Evolutionary conservation across 352 stramenopile genomes (phyloP).

Genomic region (Globisporangium mamillatum): DNA sequence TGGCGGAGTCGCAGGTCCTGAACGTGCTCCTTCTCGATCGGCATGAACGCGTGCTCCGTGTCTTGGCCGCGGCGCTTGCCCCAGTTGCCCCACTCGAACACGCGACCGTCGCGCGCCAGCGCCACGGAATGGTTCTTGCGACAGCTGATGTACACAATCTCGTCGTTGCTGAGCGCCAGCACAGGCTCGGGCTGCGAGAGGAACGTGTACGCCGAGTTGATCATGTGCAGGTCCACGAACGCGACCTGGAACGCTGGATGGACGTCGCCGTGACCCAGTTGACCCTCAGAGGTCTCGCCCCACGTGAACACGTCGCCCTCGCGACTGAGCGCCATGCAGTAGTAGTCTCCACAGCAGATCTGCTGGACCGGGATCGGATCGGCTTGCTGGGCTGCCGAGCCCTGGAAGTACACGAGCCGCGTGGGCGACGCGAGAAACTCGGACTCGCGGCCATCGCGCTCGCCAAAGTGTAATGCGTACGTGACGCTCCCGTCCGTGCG

Average conservation of each 20-base stretch:
- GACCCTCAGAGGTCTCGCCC: constrained; percentile 71
- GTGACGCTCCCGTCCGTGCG: constrained; percentile 30
- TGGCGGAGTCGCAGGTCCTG: constrained; percentile 18
- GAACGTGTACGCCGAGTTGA: constrained; percentile 71
- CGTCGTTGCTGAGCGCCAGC: constrained; percentile 39
- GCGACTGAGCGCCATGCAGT: constrained; percentile 54
- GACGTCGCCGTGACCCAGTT: constrained; percentile 60
- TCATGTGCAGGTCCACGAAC: constrained; percentile 57
- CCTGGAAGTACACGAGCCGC: constrained; percentile 64
- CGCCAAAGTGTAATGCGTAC: constrained; percentile 53
- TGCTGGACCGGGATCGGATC: constrained; percentile 53
- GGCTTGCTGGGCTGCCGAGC: constrained; percentile 48
- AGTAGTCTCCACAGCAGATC: constrained; percentile 71
- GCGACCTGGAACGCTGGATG: constrained; percentile 56
- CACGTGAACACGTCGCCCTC: constrained; percentile 72
- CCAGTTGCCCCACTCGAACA: constrained; percentile 80
- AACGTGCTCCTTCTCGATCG: constrained; percentile 30
- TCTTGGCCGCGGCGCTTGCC: constrained; percentile 42
- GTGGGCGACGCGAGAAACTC: constrained; percentile 44
- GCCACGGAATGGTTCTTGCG: constrained; percentile 58
- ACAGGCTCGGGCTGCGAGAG: constrained; percentile 60
- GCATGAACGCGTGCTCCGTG: constrained; percentile 54
- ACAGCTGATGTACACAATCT: constrained; percentile 47
- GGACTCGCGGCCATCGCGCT: constrained; percentile 38
- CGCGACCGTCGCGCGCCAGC: constrained; percentile 29